A percentile compares a stretch with the other conserved stretches of the same genome.
These are phyloP conservation scores for Aspergillus puulaauensis DNA, from an alignment of 2,329 filamentous ascomycete species.

Conservation along the genomic window DNA sequence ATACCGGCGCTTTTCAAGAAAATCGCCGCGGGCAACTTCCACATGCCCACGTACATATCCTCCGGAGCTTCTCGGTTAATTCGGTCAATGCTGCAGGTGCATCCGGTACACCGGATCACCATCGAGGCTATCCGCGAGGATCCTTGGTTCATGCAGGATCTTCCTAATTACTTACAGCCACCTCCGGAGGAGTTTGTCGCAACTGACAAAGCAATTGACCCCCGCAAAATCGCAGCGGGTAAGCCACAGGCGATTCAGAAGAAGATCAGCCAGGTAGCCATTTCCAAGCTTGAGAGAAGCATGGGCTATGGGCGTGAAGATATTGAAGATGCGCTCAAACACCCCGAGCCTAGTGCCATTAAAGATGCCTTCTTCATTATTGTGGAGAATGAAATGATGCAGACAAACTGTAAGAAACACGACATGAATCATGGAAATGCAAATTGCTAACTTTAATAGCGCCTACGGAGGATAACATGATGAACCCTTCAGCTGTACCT, in stretches of 20 bases:
- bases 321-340: constrained; percentile 88
- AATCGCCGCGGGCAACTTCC: constrained; percentile 91
- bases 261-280: constrained; percentile 87
- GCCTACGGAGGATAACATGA: constrained; percentile 37
- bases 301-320: constrained; percentile 97
- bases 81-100: constrained; percentile 90
- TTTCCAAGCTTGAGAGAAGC: constrained; percentile 92
- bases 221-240: constrained; percentile 75
- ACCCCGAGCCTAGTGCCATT: constrained; percentile 92
- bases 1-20: constrained; percentile 98
- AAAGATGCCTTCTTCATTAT: constrained; percentile 99
- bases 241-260: constrained; percentile 78
- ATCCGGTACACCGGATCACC: constrained; percentile 89
- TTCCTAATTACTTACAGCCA: constrained; percentile 82
- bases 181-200: constrained; percentile 90
- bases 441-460: constrained; percentile 25
- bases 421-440: background rate
- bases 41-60: constrained; percentile 87
- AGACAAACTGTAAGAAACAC: constrained; percentile 72
- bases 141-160: constrained; percentile 86
- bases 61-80: constrained; percentile 73
- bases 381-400: constrained; percentile 96
- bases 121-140: constrained; percentile 92
- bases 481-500: constrained; percentile 25
- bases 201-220: constrained; percentile 86